Evolutionary conservation across 345 rosid genomes (phyloP), one percentile per base, ranked within the genome.

Genomic region (Eucalyptus sp.): DNA sequence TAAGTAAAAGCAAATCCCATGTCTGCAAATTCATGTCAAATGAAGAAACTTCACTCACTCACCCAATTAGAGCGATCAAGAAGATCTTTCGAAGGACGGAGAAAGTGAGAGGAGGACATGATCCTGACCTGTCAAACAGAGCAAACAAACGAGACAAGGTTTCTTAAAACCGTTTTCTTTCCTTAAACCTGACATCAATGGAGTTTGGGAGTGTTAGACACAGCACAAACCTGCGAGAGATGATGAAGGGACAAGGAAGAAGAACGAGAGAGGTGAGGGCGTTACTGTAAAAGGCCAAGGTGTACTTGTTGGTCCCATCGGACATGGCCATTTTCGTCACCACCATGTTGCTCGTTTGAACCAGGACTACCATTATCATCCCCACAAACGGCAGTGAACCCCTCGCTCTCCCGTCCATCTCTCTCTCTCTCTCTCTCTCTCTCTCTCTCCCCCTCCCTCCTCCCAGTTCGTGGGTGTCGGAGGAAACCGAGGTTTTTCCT

Each of bases 341-440:
- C 83, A 93, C 90, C 91, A 95, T 93, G n/a, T 93, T 89, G 51
- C 96, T 95, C 71, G 92, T 95, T 88, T 94, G 97, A 29, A 94
- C 94, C 54, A 92, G 91, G 90, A 94, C 95, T 64, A 94, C 96
- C 91, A 93, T 86, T 43, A 91, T 51, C 97, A 95, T 94, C 51
- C 95, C 96, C 48, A 87, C 86, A 50, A 89, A 68, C 29, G 93
- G 94, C 48, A 71, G 46, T 10, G 1, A 71, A 37, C 46, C 81
- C 81, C 46, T 71, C 27, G 46, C 22, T 31, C 80, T 68, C 44
- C 80, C 80, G 44, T 18, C 46, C 81, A 71, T 71, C 8, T 71
- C 24, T 31, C 41, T 66, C 22, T 0, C 18, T 2, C 71, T 13
- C 71, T 64, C 71, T 13, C 68, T 13, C 68, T 24, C 18, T n/a